Base-by-base conservation (phyloP, 1,139 yeast genomes). In the Debaryomyces fabryi region DNA sequence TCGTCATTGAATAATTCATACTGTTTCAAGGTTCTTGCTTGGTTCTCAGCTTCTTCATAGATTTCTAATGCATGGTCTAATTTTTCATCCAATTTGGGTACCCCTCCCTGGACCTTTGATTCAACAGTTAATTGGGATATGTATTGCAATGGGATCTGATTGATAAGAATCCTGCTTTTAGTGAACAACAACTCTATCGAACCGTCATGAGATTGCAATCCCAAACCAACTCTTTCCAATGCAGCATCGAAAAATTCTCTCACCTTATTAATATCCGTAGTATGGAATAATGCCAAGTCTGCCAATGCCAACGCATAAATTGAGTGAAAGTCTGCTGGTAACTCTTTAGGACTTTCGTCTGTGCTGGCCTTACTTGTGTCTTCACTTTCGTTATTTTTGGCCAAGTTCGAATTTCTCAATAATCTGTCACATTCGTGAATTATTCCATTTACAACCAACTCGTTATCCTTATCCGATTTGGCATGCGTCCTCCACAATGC, bases 371-470 rank as follows among this genome's bases (percentile, higher is more conserved):
- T 54, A 30, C 56, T 51, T 48, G 64, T 59, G 10, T 65, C 65
- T 3, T 69, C 69, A 18, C 53, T 43, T 24, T 52, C 50, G 9
- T 64, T 63, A 23, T 66, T 67, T 6, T 36, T 25, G 6, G 24
- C 38, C 27, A 18, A 30, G 38, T 63, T 58, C 48, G 69, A 62
- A 58, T 76, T 74, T 58, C 96, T 76, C 56, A 90, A 73, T 37
- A 90, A 64, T 42, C 96, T 71, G 60, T 92, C 97, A 68, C 97
- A 88, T 65, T 93, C 98, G 60, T 93, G 97, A 18, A 93, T 81
- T 4, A 93, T 79, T 25, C 97, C 98, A 59, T 91, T 88, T 46
- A 91, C 70, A 36, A 90, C 80, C 53, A 78, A 70, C 63, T 79
- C 90, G 54, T 79, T 81, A 45, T 82, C 85, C 55, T 79, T 79